Evolutionary conservation across 23 red algal species (phyloP).

Genomic region (Gracilaria domingensis): DNA sequence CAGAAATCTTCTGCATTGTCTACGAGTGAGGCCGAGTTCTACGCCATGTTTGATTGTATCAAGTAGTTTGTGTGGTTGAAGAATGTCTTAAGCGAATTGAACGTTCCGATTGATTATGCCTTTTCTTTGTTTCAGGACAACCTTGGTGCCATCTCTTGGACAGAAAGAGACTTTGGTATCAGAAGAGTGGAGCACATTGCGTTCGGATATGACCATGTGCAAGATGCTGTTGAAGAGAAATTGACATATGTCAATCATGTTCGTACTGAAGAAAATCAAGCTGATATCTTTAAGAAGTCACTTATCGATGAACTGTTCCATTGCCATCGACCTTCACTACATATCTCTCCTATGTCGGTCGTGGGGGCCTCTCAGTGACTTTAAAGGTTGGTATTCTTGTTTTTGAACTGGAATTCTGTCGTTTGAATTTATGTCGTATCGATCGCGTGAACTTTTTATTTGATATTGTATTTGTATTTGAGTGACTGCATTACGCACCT

Average conservation of each 20-base stretch:
- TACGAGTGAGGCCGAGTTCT: slow-evolving; percentile 26
- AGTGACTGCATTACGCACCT: too few species aligned
- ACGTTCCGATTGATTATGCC: not conserved
- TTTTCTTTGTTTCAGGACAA: slow-evolving; percentile 6
- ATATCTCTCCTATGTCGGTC: not conserved
- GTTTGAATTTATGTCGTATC: not conserved
- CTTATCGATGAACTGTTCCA: slow-evolving; percentile 5
- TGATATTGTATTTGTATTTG: not conserved
- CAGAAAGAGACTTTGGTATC: slow-evolving; percentile 3
- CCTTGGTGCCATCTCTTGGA: slow-evolving; percentile 11
- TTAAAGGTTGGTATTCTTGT: not conserved
- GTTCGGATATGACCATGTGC: not conserved
- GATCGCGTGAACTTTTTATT: not conserved
- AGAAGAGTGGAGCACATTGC: slow-evolving; percentile 16
- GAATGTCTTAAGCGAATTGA: slow-evolving; percentile 19
- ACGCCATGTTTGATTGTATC: slow-evolving; percentile 29
- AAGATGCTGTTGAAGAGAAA: not conserved
- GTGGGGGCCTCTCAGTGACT: not conserved
- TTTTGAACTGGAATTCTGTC: not conserved
- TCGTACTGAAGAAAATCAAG: not conserved
- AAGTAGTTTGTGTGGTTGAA: slow-evolving; percentile 12
- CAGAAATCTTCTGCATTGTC: slow-evolving; percentile 17
- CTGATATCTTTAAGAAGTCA: slow-evolving; percentile 44
- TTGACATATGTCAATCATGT: not conserved
- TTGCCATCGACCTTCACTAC: not conserved